phyloP scores from a whole-genome alignment of 371 early-diverging fungal species.

The Phascolomyces articulosus region DNA sequence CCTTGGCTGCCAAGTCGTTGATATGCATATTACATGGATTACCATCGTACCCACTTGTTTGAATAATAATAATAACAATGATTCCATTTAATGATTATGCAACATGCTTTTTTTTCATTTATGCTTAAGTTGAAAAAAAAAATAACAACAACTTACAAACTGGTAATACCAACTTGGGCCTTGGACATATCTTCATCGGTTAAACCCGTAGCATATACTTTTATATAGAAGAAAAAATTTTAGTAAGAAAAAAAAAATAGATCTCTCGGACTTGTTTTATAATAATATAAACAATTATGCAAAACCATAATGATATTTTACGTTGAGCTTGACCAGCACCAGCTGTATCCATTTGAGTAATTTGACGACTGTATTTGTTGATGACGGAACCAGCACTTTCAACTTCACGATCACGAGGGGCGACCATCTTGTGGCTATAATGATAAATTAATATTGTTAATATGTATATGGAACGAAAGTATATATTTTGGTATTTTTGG shows the following conservation, averaged over 20 bases:
- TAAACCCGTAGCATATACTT: slow-evolving; percentile 90
- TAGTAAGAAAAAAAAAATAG: too few species aligned
- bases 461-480: too few species aligned
- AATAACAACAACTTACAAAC: slow-evolving; percentile 87
- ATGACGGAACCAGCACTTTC: slow-evolving; percentile 23
- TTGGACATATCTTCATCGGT: slow-evolving; percentile 75
- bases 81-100: too few species aligned
- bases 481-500: too few species aligned
- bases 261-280: background rate
- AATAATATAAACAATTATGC: background rate
- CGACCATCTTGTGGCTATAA: slow-evolving; percentile 33
- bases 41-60: slow-evolving; percentile 67
- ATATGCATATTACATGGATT: slow-evolving; percentile 99
- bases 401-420: slow-evolving; percentile 34
- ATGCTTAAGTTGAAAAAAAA: too few species aligned
- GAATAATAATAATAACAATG: too few species aligned
- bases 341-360: slow-evolving; percentile 90
- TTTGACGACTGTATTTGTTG: slow-evolving; percentile 81
- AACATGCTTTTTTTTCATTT: too few species aligned
- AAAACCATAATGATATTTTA: slow-evolving; percentile 46
- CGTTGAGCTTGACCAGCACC: slow-evolving; percentile 97
- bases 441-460: background rate
- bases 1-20: slow-evolving; percentile 79
- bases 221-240: background rate
- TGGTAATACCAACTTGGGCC: slow-evolving; percentile 91